These are phyloP conservation scores for Bruguiera gymnorhiza DNA, from an alignment of 345 rosid species.

Conservation along the genomic window DNA sequence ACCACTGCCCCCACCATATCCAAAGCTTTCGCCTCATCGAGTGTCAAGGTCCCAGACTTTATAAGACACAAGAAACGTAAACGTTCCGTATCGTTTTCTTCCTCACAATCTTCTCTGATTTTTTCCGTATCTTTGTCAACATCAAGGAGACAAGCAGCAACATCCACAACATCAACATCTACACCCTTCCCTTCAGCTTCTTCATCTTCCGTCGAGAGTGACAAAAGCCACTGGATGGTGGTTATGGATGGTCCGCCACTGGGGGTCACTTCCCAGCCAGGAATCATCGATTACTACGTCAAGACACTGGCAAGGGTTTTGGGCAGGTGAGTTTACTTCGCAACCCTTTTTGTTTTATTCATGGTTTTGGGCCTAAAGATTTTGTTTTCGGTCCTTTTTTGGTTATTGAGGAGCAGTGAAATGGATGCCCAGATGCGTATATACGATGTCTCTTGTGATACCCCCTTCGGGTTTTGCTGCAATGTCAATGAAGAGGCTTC, in stretches of 20 bases:
- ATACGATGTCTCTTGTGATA: constrained; percentile 55
- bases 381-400: neutral
- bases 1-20: constrained; percentile 14
- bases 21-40: constrained; percentile 5
- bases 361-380: neutral
- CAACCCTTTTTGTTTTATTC: neutral
- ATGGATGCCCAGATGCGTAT: constrained; percentile 76
- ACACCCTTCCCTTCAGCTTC: constrained; percentile 25
- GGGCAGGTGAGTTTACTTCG: constrained; percentile 47
- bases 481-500: constrained; percentile 64
- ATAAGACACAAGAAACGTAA: constrained; percentile 13
- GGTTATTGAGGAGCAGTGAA: constrained; percentile 37
- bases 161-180: constrained; percentile 24
- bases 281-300: constrained; percentile 60
- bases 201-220: constrained; percentile 14
- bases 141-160: neutral
- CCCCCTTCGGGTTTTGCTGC: constrained; percentile 72
- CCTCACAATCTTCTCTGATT: constrained; percentile 7
- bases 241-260: constrained; percentile 52
- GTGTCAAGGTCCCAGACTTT: constrained; percentile 10
- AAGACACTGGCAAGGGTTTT: constrained; percentile 44
- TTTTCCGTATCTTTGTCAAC: constrained; percentile 24
- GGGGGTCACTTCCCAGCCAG: constrained; percentile 43
- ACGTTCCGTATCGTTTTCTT: constrained; percentile 15
- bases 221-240: constrained; percentile 56